phyloP scores from a whole-genome alignment of 1,284 basidiomycete species.

The Ganoderma meredithae region DNA sequence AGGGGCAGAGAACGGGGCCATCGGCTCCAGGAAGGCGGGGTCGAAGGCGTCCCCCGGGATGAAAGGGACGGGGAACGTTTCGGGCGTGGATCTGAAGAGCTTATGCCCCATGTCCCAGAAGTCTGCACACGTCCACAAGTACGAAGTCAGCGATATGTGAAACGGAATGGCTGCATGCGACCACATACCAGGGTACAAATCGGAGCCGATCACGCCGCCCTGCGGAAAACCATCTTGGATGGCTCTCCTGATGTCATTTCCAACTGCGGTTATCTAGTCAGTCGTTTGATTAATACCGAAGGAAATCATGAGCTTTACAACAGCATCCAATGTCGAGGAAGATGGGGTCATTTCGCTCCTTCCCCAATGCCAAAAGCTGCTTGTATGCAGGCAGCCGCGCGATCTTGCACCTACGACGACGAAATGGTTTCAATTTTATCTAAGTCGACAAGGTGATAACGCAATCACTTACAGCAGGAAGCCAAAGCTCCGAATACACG shows the following conservation, averaged over 20 bases:
- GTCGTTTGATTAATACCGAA: background rate
- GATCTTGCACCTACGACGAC: constrained; percentile 47
- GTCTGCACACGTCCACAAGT: constrained; percentile 36
- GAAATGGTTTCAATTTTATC: background rate
- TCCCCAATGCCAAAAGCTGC: constrained; percentile 48
- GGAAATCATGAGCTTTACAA: constrained; percentile 45
- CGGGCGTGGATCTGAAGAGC: constrained; percentile 42
- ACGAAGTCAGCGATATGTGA: constrained; percentile 35
- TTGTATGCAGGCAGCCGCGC: constrained; percentile 48
- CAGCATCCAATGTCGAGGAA: constrained; percentile 59
- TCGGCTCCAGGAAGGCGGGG: constrained; percentile 42
- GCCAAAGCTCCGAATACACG: constrained; percentile 49
- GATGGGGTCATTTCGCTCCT: constrained; percentile 50
- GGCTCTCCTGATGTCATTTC: constrained; percentile 51
- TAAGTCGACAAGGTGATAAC: background rate
- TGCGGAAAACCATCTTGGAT: constrained; percentile 50
- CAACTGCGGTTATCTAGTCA: constrained; percentile 42
- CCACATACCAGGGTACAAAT: constrained; percentile 43
- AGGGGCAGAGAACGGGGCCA: constrained; percentile 37
- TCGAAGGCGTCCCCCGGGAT: constrained; percentile 57
- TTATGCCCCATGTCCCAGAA: constrained; percentile 46
- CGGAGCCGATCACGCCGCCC: constrained; percentile 44
- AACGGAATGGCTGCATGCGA: constrained; percentile 27
- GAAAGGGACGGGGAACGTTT: constrained; percentile 54
- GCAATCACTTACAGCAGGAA: constrained; percentile 47